Conservation (phyloP, 2,329 filamentous ascomycete species). For the Sphaerulina vaccinii region DNA sequence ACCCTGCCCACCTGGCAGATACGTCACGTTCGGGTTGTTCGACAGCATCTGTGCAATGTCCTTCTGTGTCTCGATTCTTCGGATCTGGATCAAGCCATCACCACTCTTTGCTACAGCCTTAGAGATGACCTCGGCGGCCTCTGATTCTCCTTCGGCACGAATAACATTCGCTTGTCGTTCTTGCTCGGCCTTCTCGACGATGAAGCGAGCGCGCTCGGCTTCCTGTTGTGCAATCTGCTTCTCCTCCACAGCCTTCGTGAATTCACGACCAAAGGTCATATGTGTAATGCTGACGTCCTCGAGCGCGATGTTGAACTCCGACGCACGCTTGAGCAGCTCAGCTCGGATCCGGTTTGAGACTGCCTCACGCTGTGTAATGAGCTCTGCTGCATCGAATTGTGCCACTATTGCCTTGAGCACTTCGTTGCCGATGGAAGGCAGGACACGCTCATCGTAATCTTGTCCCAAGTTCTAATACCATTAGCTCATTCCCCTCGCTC, state of each 20-base stretch:
- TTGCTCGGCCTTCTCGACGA: slow-evolving; percentile 98
- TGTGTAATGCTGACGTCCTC: slow-evolving; percentile 99
- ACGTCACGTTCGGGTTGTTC: slow-evolving; percentile 90
- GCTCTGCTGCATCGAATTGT: slow-evolving; percentile 55
- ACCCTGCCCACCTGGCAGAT: slow-evolving; percentile 68
- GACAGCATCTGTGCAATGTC: slow-evolving; percentile 92
- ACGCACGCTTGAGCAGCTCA: slow-evolving; percentile 86
- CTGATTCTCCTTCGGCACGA: slow-evolving; percentile 93
- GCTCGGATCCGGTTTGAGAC: slow-evolving; percentile 91
- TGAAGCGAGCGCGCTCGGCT: slow-evolving; percentile 93
- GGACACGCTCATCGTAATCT: slow-evolving; percentile 80
- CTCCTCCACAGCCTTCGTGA: slow-evolving; percentile 98
- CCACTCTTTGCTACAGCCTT: slow-evolving; percentile 91
- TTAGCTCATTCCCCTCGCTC: background rate
- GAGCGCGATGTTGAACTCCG: slow-evolving; percentile 98
- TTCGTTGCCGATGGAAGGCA: slow-evolving; percentile 56
- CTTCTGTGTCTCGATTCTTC: slow-evolving; percentile 93
- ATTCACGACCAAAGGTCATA: slow-evolving; percentile 99
- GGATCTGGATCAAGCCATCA: slow-evolving; percentile 90
- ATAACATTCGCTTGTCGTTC: slow-evolving; percentile 98
- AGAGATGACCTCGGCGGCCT: slow-evolving; percentile 92
- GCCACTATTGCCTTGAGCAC: slow-evolving; percentile 56
- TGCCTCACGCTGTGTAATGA: slow-evolving; percentile 98
- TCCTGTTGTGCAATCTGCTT: slow-evolving; percentile 99
- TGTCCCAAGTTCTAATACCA: slow-evolving; percentile 79